Evolutionary conservation across 2,329 filamentous ascomycete species (phyloP), one percentile per base, ranked within the genome.

Genomic region (Alternaria arborescens): DNA sequence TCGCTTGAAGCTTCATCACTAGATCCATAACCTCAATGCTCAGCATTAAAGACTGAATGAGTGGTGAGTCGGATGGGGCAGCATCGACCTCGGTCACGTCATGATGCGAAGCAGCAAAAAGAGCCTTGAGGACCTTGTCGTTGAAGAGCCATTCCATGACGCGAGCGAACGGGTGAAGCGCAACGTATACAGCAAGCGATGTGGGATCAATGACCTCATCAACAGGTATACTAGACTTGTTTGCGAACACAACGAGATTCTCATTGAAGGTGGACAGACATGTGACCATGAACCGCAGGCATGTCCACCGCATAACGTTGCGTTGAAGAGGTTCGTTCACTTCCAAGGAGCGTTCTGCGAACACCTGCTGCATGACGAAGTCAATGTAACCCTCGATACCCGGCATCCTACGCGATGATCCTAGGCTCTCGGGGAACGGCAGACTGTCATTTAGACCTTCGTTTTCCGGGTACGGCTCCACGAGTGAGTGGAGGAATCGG

Each of bases 91-190:
- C 89, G 8, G 85, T 83, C 16, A 90, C 81, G 67, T 94, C 88
- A 75, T 96, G 90, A 68, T 94, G 91, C 30, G 95, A 87, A 11
- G 91, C 87, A 58, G 87, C 85, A 77, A 97, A 94, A 2, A 99
- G 81, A 14, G 90, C 87, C 66, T 87, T 87, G 71, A 97, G 88
- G 22, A 97, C 92, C 66, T 91, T 92, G 72, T 96, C 92, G 74
- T 97, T 97, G 79, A 97, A 97, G 79, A 99, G 87, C 93, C 95
- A 98, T 75, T 99, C 95, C 91, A 98, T 97, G 16, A 97, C 90
- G 60, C 96, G 88, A 3, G 92, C 89, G 73, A 98, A 99, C 0
- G 96, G 94, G 79, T 99, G 96, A 54, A 97, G 86, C 24, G 89
- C 88, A 60, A 95, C 88, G 75, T 99, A 99, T 6, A 87, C 86